Conservation (phyloP, 805 yeast species). For the Candida railenensis region DNA sequence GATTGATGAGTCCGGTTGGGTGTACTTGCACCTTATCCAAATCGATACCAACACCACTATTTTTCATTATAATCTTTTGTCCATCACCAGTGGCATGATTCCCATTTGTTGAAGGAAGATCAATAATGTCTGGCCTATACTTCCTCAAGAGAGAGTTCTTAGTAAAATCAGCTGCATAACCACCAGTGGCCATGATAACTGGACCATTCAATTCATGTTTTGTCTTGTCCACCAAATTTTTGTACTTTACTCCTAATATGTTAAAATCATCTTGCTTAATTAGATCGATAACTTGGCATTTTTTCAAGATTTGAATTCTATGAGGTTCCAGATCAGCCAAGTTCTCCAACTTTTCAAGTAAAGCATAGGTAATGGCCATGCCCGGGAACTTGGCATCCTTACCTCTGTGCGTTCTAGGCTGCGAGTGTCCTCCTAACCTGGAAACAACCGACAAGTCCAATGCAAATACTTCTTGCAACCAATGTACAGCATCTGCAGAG, state of each 20-base stretch:
- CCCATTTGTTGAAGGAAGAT: conserved; percentile 61
- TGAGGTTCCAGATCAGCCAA: conserved; percentile 44
- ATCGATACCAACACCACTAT: conserved; percentile 57
- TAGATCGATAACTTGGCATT: conserved; percentile 44
- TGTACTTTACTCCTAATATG: conserved; percentile 31
- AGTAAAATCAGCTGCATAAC: conserved; percentile 64
- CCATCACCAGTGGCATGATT: conserved; percentile 66
- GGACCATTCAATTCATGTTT: conserved; percentile 47
- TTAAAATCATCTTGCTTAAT: conserved; percentile 21
- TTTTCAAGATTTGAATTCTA: conserved; percentile 39
- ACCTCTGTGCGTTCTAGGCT: conserved; percentile 80
- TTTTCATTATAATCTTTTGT: conserved; percentile 50
- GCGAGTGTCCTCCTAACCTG: conserved; percentile 82
- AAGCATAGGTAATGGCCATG: conserved; percentile 58
- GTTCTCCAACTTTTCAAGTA: conserved; percentile 50
- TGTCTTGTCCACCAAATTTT: conserved; percentile 29
- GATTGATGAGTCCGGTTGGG: conserved; percentile 62
- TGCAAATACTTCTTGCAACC: conserved; percentile 66
- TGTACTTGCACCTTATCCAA: conserved; percentile 67
- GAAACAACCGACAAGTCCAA: conserved; percentile 66
- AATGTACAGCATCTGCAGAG: conserved; percentile 65
- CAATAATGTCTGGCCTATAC: conserved; percentile 57
- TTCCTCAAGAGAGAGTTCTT: conserved; percentile 51
- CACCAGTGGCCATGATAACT: conserved; percentile 63
- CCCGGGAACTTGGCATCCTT: conserved; percentile 64